Evolutionary conservation across 177 flowering plant species (phyloP).

Genomic region (Tripterygium wilfordii): DNA sequence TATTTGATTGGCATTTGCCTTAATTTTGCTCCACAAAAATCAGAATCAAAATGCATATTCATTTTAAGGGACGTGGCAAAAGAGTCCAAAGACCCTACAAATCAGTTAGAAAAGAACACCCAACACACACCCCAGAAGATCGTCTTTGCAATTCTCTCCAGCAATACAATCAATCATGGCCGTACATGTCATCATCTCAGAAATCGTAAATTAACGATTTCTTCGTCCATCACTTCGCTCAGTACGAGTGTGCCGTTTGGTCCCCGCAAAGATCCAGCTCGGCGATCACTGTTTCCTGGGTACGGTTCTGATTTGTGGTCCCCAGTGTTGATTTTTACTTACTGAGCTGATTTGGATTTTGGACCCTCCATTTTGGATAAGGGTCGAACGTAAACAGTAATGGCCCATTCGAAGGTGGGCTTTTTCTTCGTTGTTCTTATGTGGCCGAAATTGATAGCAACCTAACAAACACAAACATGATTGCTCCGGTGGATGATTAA

Average conservation of each 20-base stretch:
- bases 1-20: too few relatives aligned
- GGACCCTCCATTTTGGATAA: constrained; percentile 6
- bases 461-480: too few relatives aligned
- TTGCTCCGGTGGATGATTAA: too few relatives aligned
- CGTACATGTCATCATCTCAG: too few relatives aligned
- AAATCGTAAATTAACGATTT: constrained; percentile 13
- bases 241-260: constrained; percentile 8
- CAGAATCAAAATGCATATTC: too few relatives aligned
- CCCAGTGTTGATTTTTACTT: neutral
- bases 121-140: too few relatives aligned
- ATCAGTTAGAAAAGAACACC: neutral
- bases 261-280: constrained; percentile 10
- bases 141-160: constrained; percentile 1
- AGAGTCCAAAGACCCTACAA: neutral
- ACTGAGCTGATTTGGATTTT: neutral
- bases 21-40: too few relatives aligned
- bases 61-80: too few relatives aligned
- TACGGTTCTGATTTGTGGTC: constrained; percentile 1
- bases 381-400: too few relatives aligned
- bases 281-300: constrained; percentile 8
- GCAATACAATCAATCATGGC: constrained; percentile 7
- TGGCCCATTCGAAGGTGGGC: constrained; percentile 1
- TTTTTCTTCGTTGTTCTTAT: neutral
- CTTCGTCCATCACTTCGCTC: constrained; percentile 1
- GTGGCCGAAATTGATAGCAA: too few relatives aligned